Evolutionary conservation across 441 rosid species (phyloP).

Genomic region (Biscutella auriculata): DNA sequence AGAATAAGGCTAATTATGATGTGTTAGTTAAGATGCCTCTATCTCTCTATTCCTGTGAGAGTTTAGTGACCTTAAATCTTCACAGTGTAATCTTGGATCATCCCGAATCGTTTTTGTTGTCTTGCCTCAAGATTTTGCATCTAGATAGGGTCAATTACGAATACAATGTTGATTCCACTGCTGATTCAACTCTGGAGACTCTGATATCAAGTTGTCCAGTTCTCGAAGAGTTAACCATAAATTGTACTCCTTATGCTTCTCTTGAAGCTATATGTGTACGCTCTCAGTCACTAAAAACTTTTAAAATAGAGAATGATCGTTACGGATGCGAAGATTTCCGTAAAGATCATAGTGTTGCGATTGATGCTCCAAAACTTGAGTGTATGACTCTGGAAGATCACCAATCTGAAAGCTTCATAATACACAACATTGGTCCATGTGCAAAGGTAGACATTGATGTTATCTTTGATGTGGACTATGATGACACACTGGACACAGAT

Average conservation of each 20-base stretch:
- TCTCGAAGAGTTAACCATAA: constrained; percentile 7
- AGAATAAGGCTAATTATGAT: too few relatives aligned
- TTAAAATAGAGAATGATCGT: neutral
- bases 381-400: neutral
- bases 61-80: neutral
- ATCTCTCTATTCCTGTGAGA: too few relatives aligned
- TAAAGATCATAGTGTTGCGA: neutral
- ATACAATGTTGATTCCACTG: too few relatives aligned
- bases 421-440: neutral
- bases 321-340: neutral
- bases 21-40: too few relatives aligned
- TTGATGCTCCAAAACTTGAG: constrained; percentile 8
- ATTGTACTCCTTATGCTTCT: neutral
- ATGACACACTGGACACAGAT: neutral
- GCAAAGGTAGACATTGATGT: neutral
- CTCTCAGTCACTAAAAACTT: neutral
- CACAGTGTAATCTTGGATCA: neutral
- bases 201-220: constrained; percentile 3
- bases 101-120: neutral
- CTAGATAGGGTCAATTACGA: neutral
- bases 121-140: constrained; percentile 3
- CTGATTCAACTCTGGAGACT: constrained; percentile 4
- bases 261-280: neutral
- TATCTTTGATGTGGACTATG: neutral
- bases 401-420: neutral